Base-by-base conservation (phyloP, 768 basidiomycete genomes). In the Favolaschia claudopus region DNA sequence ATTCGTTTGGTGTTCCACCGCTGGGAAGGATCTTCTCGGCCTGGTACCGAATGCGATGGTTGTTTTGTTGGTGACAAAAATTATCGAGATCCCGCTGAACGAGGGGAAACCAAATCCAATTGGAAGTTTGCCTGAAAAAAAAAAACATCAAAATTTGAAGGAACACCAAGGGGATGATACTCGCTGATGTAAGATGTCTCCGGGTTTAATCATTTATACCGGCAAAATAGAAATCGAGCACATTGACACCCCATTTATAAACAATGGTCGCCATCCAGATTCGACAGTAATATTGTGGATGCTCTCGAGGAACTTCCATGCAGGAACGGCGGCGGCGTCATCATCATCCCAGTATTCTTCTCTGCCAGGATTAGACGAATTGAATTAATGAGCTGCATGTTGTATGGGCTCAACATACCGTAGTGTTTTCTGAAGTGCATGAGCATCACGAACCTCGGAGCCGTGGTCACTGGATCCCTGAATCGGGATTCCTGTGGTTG, bases 381-480 rank as follows among this genome's bases (percentile, higher is more conserved):
- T 27, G 14, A 9, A 8, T 14, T 25, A 24, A 6, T 1, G 7
- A 15, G 12, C 34, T 32, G 17, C 29, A 31, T 24, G 15, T 4
- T 22, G 17, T 2, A 33, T 6, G 7, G 20, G 19, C 19, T 28
- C 5, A 10, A 44, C 28, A 8, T 9, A 45, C 53, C 53, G 29
- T 12, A 55, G 53, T 6, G 32, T 27, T 19, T 9, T 33, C 8
- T 55, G 53, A 17, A 55, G 25, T 20, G 39, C 33, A 24, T 43
- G 27, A 7, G 32, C 32, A 27, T 44, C 53, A 5, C 40, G 5
- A 17, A 27, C 36, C 28, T 55, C 53, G 3, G 43, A 55, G 4
- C 53, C 53, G 14, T 34, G 29, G 36, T 55, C 53, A 8, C 42
- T 55, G 14, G 53, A 20, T 3, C 40, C 43, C 12, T 55, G 53